These are phyloP conservation scores for Alternaria atra DNA, from an alignment of 2,329 filamentous ascomycete genomes.

Conservation along the genomic window DNA sequence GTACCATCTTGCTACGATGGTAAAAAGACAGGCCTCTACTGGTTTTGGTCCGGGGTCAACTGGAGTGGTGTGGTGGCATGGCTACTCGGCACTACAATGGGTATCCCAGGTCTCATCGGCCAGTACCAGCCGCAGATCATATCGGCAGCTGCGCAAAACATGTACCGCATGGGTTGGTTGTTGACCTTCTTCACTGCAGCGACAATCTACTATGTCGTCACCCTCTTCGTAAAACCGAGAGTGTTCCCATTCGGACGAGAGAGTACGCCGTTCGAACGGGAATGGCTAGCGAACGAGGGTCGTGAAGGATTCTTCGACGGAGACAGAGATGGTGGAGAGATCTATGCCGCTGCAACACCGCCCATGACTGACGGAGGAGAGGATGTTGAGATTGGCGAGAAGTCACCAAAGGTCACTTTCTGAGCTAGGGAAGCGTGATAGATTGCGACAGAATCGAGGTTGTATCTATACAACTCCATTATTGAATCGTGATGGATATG, in stretches of 20 bases:
- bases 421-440: background rate
- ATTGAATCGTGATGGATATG: background rate
- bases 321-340: constrained; percentile 30
- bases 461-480: background rate
- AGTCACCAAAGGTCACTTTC: constrained; percentile 16
- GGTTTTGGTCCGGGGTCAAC: constrained; percentile 46
- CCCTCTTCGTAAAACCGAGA: constrained; percentile 25
- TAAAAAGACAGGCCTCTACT: constrained; percentile 37
- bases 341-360: constrained; percentile 24
- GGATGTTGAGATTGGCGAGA: constrained; percentile 20
- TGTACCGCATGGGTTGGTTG: constrained; percentile 50
- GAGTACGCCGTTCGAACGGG: constrained; percentile 22
- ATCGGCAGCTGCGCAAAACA: constrained; percentile 41
- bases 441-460: background rate
- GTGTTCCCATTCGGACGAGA: constrained; percentile 33
- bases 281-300: constrained; percentile 37
- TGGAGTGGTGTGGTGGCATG: constrained; percentile 44
- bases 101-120: constrained; percentile 46
- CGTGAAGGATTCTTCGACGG: constrained; percentile 43
- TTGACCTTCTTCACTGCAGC: constrained; percentile 44
- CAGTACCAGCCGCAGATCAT: constrained; percentile 45
- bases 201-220: constrained; percentile 36
- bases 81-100: constrained; percentile 42
- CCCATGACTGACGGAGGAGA: constrained; percentile 22
- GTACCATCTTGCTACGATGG: constrained; percentile 51